phyloP scores from a whole-genome alignment of 768 basidiomycete species.

The Pholiota molesta region DNA sequence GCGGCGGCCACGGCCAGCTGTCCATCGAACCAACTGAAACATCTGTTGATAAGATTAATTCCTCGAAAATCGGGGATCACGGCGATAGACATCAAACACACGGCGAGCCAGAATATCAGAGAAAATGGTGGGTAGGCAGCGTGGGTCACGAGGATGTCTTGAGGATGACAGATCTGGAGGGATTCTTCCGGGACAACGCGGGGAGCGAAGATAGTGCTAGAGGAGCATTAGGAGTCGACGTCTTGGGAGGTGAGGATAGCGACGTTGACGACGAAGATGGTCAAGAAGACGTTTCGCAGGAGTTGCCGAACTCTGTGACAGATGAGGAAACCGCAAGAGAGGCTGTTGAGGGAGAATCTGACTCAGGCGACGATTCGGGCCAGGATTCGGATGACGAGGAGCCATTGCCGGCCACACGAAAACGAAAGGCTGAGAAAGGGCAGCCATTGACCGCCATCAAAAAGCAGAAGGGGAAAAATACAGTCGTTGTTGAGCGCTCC shows the following conservation, averaged over 20 bases:
- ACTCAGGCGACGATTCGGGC: constrained; percentile 28
- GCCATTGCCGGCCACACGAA: constrained; percentile 51
- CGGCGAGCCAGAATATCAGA: constrained; percentile 22
- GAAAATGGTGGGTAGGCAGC: constrained; percentile 87
- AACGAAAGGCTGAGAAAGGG: constrained; percentile 57
- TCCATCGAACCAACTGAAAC: constrained; percentile 30
- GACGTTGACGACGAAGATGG: constrained; percentile 26
- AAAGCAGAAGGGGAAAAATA: constrained; percentile 63
- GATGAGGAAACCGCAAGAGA: constrained; percentile 20
- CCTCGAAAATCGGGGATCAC: constrained; percentile 12
- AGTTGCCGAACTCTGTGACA: constrained; percentile 11
- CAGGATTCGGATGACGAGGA: constrained; percentile 23
- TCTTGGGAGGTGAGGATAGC: constrained; percentile 26
- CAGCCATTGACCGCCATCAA: constrained; percentile 45
- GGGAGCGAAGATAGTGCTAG: constrained; percentile 36
- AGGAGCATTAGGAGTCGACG: constrained; percentile 28
- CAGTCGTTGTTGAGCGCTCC: constrained; percentile 55
- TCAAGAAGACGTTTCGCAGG: constrained; percentile 19
- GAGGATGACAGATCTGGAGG: constrained; percentile 82
- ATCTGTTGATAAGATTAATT: constrained; percentile 15
- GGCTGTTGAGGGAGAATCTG: constrained; percentile 25
- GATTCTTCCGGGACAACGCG: constrained; percentile 58
- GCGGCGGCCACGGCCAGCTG: constrained; percentile 38
- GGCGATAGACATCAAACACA: constrained; percentile 17
- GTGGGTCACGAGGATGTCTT: constrained; percentile 88